A percentile compares a stretch with the other conserved stretches of the same genome.
phyloP scores from a whole-genome alignment of 1,139 yeast species.

The Meyerozyma athensensis region DNA sequence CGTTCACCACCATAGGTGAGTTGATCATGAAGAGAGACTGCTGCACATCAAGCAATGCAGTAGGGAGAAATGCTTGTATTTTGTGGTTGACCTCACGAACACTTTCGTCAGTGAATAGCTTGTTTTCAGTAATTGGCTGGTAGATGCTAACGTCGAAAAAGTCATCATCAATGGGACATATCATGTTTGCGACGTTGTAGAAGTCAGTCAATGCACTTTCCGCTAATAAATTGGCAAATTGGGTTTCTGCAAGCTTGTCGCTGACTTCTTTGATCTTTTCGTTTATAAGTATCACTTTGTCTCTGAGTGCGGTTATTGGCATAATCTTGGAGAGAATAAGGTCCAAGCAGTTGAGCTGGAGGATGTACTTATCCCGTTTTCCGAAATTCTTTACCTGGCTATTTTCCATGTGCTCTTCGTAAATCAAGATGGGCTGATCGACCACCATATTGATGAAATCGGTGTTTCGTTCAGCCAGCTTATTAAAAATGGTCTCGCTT shows the following conservation, averaged over 20 bases:
- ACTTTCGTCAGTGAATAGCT: constrained; percentile 44
- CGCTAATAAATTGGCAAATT: constrained; percentile 39
- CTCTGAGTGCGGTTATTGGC: constrained; percentile 37
- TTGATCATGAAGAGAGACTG: constrained; percentile 52
- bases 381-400: constrained; percentile 8
- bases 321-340: constrained; percentile 51
- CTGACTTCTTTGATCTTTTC: constrained; percentile 30
- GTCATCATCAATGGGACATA: constrained; percentile 58
- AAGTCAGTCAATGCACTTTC: constrained; percentile 52
- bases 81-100: constrained; percentile 38
- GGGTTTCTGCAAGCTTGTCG: constrained; percentile 34
- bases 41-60: constrained; percentile 59
- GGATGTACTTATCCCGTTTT: constrained; percentile 25
- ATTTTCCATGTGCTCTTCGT: constrained; percentile 29
- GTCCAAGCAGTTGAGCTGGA: constrained; percentile 57
- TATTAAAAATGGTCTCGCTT: constrained; percentile 34
- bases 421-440: constrained; percentile 46
- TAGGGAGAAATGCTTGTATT: constrained; percentile 51
- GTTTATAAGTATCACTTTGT: constrained; percentile 37
- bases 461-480: constrained; percentile 28
- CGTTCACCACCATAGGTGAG: constrained; percentile 58
- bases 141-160: constrained; percentile 53
- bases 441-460: constrained; percentile 35
- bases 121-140: constrained; percentile 60
- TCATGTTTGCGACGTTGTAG: constrained; percentile 63